These are phyloP conservation scores for Porcisia hertigi DNA, from an alignment of 208 protist species.

Conservation along the genomic window DNA sequence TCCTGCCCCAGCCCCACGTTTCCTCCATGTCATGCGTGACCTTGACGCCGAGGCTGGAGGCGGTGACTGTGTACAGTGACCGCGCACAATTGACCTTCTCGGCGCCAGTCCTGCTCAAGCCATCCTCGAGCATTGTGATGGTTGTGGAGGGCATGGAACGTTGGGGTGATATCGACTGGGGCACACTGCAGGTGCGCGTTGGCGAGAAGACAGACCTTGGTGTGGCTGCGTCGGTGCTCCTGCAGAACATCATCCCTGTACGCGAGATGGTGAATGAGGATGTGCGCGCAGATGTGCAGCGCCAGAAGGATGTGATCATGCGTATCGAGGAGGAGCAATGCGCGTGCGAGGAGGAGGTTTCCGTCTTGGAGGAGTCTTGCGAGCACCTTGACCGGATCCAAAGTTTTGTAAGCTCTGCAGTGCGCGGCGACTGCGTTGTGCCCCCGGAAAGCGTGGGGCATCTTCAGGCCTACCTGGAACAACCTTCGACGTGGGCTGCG, in stretches of 20 bases:
- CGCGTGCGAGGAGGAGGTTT: slow-evolving; percentile 16
- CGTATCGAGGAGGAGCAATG: slow-evolving; percentile 19
- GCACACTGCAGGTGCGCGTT: slow-evolving; percentile 44
- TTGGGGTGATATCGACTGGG: slow-evolving; percentile 30
- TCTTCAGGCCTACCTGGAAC: slow-evolving; percentile 27
- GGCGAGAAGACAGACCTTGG: slow-evolving; percentile 14
- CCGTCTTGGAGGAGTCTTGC: slow-evolving; percentile 15
- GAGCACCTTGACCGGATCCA: slow-evolving; percentile 18
- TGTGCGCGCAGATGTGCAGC: slow-evolving; percentile 28
- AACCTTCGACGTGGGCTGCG: slow-evolving; percentile 15
- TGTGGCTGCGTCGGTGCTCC: slow-evolving; percentile 22
- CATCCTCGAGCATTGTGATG: slow-evolving; percentile 6
- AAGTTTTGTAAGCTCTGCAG: slow-evolving; percentile 11
- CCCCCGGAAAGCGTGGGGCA: neutral
- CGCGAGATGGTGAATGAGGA: slow-evolving; percentile 27
- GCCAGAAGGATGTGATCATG: slow-evolving; percentile 22
- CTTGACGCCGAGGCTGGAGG: slow-evolving; percentile 28
- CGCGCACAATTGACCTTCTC: slow-evolving; percentile 34
- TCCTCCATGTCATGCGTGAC: slow-evolving; percentile 23
- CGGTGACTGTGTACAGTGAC: slow-evolving; percentile 33
- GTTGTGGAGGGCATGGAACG: slow-evolving; percentile 33
- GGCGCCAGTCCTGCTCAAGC: slow-evolving; percentile 14
- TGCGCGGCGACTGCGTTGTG: slow-evolving; percentile 1
- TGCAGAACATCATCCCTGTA: slow-evolving; percentile 33
- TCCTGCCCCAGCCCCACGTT: neutral